A percentile compares a stretch with the other conserved stretches of the same genome.
Evolutionary conservation across 2,329 filamentous ascomycete genomes (phyloP).

Genomic region (Setomelanomma holmii): DNA sequence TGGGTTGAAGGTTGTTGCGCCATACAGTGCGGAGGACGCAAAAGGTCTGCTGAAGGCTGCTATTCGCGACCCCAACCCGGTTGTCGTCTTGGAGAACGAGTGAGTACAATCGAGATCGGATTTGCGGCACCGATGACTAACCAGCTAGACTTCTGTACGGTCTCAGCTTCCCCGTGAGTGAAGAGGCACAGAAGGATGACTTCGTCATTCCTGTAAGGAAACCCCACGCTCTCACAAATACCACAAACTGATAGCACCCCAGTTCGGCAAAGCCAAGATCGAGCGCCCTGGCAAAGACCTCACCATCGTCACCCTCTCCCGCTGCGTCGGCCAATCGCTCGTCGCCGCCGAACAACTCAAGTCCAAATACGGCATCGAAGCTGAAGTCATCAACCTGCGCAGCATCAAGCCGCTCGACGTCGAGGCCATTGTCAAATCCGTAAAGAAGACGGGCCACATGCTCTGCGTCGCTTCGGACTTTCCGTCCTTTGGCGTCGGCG

Average conservation of each 20-base stretch:
- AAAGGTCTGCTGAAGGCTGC: constrained; percentile 98
- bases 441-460: constrained; percentile 97
- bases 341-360: constrained; percentile 89
- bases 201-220: constrained; percentile 81
- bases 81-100: constrained; percentile 70
- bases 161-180: constrained; percentile 94
- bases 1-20: constrained; percentile 93
- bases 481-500: constrained; percentile 89
- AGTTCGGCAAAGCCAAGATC: constrained; percentile 98
- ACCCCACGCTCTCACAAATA: background rate
- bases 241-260: constrained; percentile 16
- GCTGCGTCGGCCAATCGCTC: constrained; percentile 92
- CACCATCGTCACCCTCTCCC: constrained; percentile 92
- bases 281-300: constrained; percentile 95
- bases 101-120: constrained; percentile 27
- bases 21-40: constrained; percentile 96
- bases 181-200: constrained; percentile 92
- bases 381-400: constrained; percentile 96
- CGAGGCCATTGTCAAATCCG: constrained; percentile 91
- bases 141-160: constrained; percentile 77
- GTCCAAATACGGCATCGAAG: constrained; percentile 94
- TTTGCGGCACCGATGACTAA: constrained; percentile 15
- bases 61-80: constrained; percentile 97
- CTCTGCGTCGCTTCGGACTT: constrained; percentile 94
- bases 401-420: constrained; percentile 97